Conservation (phyloP, 768 basidiomycete genomes). For the Podaxis mareebaensis region DNA sequence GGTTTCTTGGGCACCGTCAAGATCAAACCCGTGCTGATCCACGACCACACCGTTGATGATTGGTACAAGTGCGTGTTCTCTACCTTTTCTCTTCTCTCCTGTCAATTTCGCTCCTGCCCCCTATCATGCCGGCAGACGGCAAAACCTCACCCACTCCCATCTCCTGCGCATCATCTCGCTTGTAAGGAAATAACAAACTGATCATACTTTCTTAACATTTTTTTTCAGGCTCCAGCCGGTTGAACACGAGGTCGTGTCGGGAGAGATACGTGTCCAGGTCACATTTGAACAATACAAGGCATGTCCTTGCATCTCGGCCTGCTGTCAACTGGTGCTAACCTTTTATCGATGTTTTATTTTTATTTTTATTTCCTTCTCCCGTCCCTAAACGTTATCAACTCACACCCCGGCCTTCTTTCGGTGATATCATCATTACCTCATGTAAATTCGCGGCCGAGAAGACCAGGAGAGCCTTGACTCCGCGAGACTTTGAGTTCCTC, state of each 20-base stretch:
- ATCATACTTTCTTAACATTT: slow-evolving; percentile 8
- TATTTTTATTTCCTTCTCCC: slow-evolving; percentile 4
- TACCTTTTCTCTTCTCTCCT: slow-evolving; percentile 16
- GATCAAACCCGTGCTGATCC: slow-evolving; percentile 87
- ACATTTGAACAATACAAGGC: slow-evolving; percentile 93
- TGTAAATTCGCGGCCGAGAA: slow-evolving; percentile 31
- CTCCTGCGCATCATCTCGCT: neutral
- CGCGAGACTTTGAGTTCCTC: slow-evolving; percentile 97
- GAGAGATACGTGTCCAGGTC: slow-evolving; percentile 93
- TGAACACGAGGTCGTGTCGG: slow-evolving; percentile 82
- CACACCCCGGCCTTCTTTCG: neutral
- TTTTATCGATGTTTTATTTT: neutral
- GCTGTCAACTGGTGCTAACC: slow-evolving; percentile 4
- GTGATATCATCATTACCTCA: slow-evolving; percentile 12
- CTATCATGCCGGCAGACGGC: slow-evolving; percentile 15
- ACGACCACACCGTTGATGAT: slow-evolving; percentile 93
- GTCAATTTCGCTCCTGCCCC: neutral
- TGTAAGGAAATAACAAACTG: no score
- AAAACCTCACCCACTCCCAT: neutral
- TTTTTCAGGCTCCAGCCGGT: slow-evolving; percentile 64
- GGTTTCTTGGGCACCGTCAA: slow-evolving; percentile 90
- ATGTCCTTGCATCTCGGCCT: slow-evolving; percentile 28
- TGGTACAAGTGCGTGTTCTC: slow-evolving; percentile 84
- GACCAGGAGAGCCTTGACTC: slow-evolving; percentile 87
- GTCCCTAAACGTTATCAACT: neutral